These are phyloP conservation scores for Fabrea salina DNA, from an alignment of 169 alveolate species.

Conservation along the genomic window DNA sequence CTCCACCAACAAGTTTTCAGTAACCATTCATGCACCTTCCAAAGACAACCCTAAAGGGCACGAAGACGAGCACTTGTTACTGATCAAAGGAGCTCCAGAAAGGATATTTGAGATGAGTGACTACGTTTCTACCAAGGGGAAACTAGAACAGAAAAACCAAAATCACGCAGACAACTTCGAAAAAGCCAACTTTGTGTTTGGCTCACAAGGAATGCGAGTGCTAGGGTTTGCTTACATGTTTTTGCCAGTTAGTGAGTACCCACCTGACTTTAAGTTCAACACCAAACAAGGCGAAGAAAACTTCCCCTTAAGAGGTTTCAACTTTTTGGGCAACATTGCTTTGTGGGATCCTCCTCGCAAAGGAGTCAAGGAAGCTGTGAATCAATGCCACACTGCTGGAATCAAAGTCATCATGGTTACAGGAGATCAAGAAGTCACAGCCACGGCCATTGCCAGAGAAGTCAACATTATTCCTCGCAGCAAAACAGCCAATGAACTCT, in stretches of 20 bases:
- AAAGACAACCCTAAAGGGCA: neutral
- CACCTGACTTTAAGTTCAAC: neutral
- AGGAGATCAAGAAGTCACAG: conserved; percentile 84
- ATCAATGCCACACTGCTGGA: conserved; percentile 79
- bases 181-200: conserved; percentile 38
- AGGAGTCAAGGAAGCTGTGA: conserved; percentile 72
- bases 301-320: conserved; percentile 70
- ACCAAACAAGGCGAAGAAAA: conserved; percentile 39
- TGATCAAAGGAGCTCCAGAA: conserved; percentile 60
- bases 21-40: conserved; percentile 46
- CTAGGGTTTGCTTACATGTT: conserved; percentile 53
- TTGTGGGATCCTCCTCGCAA: conserved; percentile 81
- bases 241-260: conserved; percentile 20
- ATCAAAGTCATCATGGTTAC: conserved; percentile 87
- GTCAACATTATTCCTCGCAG: conserved; percentile 70
- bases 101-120: conserved; percentile 40
- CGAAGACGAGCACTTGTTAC: conserved; percentile 21
- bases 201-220: conserved; percentile 55
- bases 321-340: conserved; percentile 73
- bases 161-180: conserved; percentile 24
- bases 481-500: conserved; percentile 51
- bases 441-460: conserved; percentile 83
- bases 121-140: conserved; percentile 2
- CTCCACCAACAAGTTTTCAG: conserved; percentile 57
- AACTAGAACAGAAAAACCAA: conserved; percentile 23